Percentiles rank a stretch among this genome's conserved stretches.
Conservation (phyloP, 2,329 filamentous ascomycete species). For the Chalaropsis thielavioides region DNA sequence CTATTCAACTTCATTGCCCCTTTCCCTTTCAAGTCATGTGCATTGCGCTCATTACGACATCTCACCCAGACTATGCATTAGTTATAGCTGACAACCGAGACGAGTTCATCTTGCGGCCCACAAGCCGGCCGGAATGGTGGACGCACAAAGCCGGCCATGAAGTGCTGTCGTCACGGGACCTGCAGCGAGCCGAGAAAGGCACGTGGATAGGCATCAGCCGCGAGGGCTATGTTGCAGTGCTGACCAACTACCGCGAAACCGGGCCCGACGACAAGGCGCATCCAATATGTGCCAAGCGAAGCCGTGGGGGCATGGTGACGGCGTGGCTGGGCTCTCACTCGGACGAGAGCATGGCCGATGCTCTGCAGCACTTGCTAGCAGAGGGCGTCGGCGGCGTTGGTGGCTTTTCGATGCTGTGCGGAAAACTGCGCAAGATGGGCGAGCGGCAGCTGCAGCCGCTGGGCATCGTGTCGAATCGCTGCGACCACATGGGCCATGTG, state of each 20-base stretch:
- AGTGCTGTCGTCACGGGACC: constrained; percentile 46
- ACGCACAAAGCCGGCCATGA: constrained; percentile 30
- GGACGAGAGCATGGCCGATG: constrained; percentile 34
- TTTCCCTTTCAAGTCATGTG: constrained; percentile 42
- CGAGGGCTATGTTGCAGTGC: constrained; percentile 44
- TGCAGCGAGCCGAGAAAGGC: constrained; percentile 46
- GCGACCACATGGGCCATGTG: constrained; percentile 37
- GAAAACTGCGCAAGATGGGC: constrained; percentile 33
- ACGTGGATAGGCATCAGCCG: constrained; percentile 53
- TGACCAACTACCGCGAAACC: constrained; percentile 53
- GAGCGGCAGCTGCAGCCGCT: constrained; percentile 31
- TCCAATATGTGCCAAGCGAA: constrained; percentile 40
- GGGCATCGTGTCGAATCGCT: constrained; percentile 49
- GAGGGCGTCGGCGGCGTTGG: constrained; percentile 46
- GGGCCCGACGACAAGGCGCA: constrained; percentile 34
- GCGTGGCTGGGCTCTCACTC: constrained; percentile 42
- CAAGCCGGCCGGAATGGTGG: constrained; percentile 52
- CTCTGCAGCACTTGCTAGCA: constrained; percentile 38
- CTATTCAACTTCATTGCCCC: neutral
- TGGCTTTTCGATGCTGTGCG: constrained; percentile 53
- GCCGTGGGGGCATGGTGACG: constrained; percentile 49
- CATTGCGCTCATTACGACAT: constrained; percentile 60
- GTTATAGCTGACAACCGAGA: constrained; percentile 69
- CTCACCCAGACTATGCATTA: constrained; percentile 59
- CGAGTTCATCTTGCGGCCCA: constrained; percentile 52